Evolutionary conservation across 768 basidiomycete genomes (phyloP).

Genomic region (Boletus barrowsii): DNA sequence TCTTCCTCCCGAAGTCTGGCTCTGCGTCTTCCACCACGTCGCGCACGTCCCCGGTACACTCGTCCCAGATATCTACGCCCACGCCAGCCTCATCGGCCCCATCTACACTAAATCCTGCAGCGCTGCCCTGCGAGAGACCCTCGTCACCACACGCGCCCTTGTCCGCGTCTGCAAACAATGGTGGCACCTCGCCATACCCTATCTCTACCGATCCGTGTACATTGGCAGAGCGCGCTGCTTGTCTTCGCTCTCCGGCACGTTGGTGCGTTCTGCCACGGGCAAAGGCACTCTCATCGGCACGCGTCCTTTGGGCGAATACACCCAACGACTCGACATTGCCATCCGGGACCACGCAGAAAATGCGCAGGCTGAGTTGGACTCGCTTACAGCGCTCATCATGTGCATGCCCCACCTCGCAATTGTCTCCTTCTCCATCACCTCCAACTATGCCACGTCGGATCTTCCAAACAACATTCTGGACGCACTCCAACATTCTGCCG

Average conservation of each 20-base stretch:
- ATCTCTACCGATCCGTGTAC: slow-evolving; percentile 25
- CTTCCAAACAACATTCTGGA: slow-evolving; percentile 9
- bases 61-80: slow-evolving; percentile 23
- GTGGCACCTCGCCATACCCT: slow-evolving; percentile 24
- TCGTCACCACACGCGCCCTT: slow-evolving; percentile 26
- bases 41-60: slow-evolving; percentile 19
- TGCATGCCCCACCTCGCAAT: slow-evolving; percentile 20
- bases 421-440: slow-evolving; percentile 13
- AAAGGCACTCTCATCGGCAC: slow-evolving; percentile 8
- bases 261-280: slow-evolving; percentile 10
- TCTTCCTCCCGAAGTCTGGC: slow-evolving; percentile 19
- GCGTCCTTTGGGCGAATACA: slow-evolving; percentile 20
- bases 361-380: background rate
- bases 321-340: slow-evolving; percentile 25
- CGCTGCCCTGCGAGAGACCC: slow-evolving; percentile 11
- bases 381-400: slow-evolving; percentile 11
- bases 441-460: background rate
- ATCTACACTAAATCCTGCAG: slow-evolving; percentile 1
- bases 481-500: slow-evolving; percentile 14
- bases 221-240: slow-evolving; percentile 18
- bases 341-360: slow-evolving; percentile 13
- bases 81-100: slow-evolving; percentile 10
- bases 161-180: slow-evolving; percentile 31
- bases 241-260: slow-evolving; percentile 13
- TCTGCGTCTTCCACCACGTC: slow-evolving; percentile 20